Base-by-base conservation (phyloP, 495 filamentous ascomycete species). In the Tuber magnatum region DNA sequence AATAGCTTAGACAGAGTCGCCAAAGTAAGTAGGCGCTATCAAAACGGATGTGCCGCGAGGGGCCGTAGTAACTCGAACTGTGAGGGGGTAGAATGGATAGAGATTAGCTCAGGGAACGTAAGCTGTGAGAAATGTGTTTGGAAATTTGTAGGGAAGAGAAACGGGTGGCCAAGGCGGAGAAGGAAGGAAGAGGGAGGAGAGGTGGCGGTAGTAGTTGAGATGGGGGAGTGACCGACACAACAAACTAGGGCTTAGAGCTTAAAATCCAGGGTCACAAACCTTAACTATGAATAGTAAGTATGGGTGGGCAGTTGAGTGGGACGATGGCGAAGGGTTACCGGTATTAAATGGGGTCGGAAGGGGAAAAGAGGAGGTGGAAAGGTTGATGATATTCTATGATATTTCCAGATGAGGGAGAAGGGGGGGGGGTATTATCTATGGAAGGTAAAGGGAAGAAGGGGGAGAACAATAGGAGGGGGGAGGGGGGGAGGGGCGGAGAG, bases 1-100 rank as follows among this genome's bases (percentile, higher is more conserved):
- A 74, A 74, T 81, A 76, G 48, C 68, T 81, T 77, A 77, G 79
- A 75, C 79, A 76, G 81, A 74, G 76, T 77, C 79, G 75, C 78
- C 80, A 81, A 78, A 78, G 44, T 69, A 78, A 70, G 74, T 75
- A 70, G 77, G 77, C 76, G 73, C 48, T 79, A 70, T 79, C 43
- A 43, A 79, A 75, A 72, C 65, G 76, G 43, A 70, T 41, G 70
- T 71, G 73, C 40, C 43, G 72, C 77, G 78, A 79, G 71, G 78
- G 61, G 76, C 56, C 56, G 56, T 28, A 65, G 28, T 65, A 65
- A 65, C 56, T 65, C 56, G 56, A 65, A 65, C 56, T 35, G 14
- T 65, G 10, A 20, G 14, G 56, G 48, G 32, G 56, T 20, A 20
- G 56, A 32, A 7, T 65, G 28, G 35, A 65, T 35, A 35, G 32